A percentile compares a stretch with the other conserved stretches of the same genome.
Conservation (phyloP, 164 flowering plant species). For the Platanus orientalis region DNA sequence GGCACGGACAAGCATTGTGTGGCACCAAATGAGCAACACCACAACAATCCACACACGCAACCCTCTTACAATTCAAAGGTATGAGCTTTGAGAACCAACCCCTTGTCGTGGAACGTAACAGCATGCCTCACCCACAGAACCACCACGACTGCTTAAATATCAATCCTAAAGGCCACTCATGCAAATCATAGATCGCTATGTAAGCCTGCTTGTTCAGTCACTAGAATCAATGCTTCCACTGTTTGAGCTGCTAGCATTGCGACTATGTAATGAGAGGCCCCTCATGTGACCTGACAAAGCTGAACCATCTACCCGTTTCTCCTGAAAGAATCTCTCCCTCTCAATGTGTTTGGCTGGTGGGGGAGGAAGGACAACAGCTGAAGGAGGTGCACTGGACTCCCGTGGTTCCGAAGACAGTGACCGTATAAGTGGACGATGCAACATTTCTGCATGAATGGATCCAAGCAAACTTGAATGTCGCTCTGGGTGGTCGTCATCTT, state of each 20-base stretch:
- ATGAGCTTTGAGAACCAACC: neutral
- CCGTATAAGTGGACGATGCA: constrained; percentile 73
- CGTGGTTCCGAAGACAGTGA: constrained; percentile 45
- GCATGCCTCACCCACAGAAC: neutral
- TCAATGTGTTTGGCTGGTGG: constrained; percentile 87
- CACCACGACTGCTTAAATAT: neutral
- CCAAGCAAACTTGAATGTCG: constrained; percentile 41
- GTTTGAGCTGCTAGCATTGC: constrained; percentile 66
- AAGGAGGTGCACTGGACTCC: constrained; percentile 20
- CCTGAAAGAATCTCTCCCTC: constrained; percentile 83
- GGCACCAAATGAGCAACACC: neutral
- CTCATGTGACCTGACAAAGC: constrained; percentile 47
- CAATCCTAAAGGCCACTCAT: neutral
- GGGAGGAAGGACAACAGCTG: constrained; percentile 69
- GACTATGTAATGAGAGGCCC: constrained; percentile 66
- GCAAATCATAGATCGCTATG: neutral
- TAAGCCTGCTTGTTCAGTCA: constrained; percentile 31
- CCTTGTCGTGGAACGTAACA: neutral
- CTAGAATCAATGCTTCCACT: constrained; percentile 65
- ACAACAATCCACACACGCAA: neutral
- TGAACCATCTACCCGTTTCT: constrained; percentile 52
- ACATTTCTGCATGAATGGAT: constrained; percentile 41
- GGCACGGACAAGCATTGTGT: neutral
- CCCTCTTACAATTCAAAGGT: too few relatives aligned
- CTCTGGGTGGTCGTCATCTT: constrained; percentile 43